These are phyloP conservation scores for Hypoxylon subgilvum DNA, from an alignment of 495 filamentous ascomycete genomes.

Conservation along the genomic window DNA sequence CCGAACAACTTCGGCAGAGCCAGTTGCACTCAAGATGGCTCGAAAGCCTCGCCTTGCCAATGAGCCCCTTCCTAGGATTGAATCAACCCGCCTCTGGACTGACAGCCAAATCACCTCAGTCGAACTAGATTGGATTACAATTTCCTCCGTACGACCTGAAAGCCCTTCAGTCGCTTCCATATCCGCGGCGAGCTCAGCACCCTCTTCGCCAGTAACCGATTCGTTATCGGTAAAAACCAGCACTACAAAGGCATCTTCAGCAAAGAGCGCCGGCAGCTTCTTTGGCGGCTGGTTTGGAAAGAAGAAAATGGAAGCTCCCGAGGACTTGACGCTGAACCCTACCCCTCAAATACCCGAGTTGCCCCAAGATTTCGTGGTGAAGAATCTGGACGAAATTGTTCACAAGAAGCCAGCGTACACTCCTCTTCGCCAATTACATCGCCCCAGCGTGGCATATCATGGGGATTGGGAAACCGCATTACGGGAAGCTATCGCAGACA, in stretches of 20 bases:
- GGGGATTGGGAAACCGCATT: constrained; percentile 48
- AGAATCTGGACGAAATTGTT: constrained; percentile 24
- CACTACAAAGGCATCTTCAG: constrained; percentile 18
- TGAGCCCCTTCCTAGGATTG: constrained; percentile 38
- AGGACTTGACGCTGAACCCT: constrained; percentile 1
- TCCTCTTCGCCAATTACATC: constrained; percentile 22
- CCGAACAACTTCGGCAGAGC: constrained; percentile 40
- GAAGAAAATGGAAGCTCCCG: constrained; percentile 3
- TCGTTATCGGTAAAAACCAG: constrained; percentile 18
- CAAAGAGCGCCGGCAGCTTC: constrained; percentile 17
- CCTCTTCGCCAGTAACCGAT: constrained; percentile 18
- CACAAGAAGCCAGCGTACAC: constrained; percentile 17
- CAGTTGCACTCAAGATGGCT: constrained; percentile 35
- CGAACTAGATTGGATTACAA: constrained; percentile 44
- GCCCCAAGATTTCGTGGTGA: constrained; percentile 22
- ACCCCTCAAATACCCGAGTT: constrained; percentile 9
- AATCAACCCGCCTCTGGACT: constrained; percentile 46
- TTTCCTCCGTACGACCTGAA: constrained; percentile 26
- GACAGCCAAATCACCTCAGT: not conserved
- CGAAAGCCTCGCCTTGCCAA: constrained; percentile 33
- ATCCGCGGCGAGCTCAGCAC: constrained; percentile 17
- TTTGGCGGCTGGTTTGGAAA: constrained; percentile 32
- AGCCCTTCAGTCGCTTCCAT: constrained; percentile 23
- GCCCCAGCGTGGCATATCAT: constrained; percentile 27
- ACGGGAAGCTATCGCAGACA: constrained; percentile 39